Conservation (phyloP, 257 asterid genomes). For the Haberlea rhodopensis region DNA sequence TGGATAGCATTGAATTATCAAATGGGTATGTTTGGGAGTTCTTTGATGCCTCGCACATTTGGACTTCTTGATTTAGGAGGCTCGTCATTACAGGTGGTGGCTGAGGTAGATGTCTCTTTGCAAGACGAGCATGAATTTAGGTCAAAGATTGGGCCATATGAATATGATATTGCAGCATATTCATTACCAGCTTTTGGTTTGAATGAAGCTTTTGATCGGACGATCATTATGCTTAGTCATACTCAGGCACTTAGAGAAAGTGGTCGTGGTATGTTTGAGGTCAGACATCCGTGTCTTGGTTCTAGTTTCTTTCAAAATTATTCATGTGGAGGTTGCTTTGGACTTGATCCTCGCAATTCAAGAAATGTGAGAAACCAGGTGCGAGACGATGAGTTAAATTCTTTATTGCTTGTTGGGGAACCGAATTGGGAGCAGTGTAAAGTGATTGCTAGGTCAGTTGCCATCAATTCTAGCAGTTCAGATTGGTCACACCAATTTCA, state of each 20-base stretch:
- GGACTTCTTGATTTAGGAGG: slow-evolving; percentile 93
- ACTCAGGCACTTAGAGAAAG: slow-evolving; percentile 42
- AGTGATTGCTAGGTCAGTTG: slow-evolving; percentile 59
- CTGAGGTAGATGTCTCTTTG: slow-evolving; percentile 41
- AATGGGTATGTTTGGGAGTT: slow-evolving; percentile 49
- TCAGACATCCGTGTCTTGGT: slow-evolving; percentile 73
- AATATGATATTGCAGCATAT: slow-evolving; percentile 50
- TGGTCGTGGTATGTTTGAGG: slow-evolving; percentile 44
- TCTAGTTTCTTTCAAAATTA: slow-evolving; percentile 53
- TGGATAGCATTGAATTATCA: slow-evolving; percentile 75
- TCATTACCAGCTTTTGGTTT: slow-evolving; percentile 73
- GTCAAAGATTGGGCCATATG: slow-evolving; percentile 50
- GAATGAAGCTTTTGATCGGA: slow-evolving; percentile 75
- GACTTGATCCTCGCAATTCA: slow-evolving; percentile 23
- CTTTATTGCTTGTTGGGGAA: slow-evolving; percentile 53
- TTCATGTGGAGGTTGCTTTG: slow-evolving; percentile 64
- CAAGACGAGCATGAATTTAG: slow-evolving; percentile 39
- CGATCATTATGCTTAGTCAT: slow-evolving; percentile 58
- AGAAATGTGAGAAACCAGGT: slow-evolving; percentile 22
- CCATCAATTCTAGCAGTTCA: slow-evolving; percentile 56
- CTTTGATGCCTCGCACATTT: slow-evolving; percentile 42
- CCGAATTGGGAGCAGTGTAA: slow-evolving; percentile 71
- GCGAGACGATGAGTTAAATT: slow-evolving; percentile 27
- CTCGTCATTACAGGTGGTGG: slow-evolving; percentile 80
- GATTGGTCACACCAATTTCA: slow-evolving; percentile 30